Evolutionary conservation across 2,329 filamentous ascomycete genomes (phyloP).

Genomic region (Knufia fluminis): DNA sequence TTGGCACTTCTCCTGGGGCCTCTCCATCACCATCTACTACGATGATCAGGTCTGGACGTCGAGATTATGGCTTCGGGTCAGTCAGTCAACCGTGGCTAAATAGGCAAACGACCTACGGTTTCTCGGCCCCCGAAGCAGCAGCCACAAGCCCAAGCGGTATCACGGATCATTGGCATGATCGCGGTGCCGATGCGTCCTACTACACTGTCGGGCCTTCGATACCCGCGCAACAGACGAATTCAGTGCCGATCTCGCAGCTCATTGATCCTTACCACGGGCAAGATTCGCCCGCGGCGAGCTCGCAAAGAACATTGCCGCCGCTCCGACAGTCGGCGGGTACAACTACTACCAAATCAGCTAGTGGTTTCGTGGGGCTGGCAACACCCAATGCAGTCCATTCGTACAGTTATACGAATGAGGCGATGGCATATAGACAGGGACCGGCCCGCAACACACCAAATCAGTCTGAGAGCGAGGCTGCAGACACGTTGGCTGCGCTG

Average conservation of each 20-base stretch:
- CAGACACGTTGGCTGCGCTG: slow-evolving; percentile 18
- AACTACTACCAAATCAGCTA: neutral
- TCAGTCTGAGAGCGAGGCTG: slow-evolving; percentile 20
- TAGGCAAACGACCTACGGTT: neutral
- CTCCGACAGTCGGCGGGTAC: neutral
- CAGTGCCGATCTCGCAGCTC: slow-evolving; percentile 4
- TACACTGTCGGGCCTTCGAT: neutral
- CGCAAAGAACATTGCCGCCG: slow-evolving; percentile 6
- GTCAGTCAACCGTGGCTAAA: neutral
- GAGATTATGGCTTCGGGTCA: neutral
- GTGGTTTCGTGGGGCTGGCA: neutral
- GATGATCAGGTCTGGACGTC: neutral
- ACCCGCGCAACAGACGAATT: neutral
- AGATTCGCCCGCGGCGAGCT: neutral
- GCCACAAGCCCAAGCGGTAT: neutral
- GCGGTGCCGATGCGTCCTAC: neutral
- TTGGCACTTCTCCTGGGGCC: slow-evolving; percentile 12
- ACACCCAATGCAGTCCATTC: neutral
- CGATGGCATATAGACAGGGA: neutral
- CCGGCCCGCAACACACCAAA: neutral
- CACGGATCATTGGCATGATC: slow-evolving; percentile 1
- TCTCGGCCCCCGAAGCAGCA: neutral
- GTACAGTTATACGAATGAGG: neutral
- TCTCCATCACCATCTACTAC: slow-evolving; percentile 13
- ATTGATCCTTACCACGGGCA: neutral